These are phyloP conservation scores for Dichotomocladium elegans DNA, from an alignment of 371 early-diverging fungal species.

Conservation along the genomic window DNA sequence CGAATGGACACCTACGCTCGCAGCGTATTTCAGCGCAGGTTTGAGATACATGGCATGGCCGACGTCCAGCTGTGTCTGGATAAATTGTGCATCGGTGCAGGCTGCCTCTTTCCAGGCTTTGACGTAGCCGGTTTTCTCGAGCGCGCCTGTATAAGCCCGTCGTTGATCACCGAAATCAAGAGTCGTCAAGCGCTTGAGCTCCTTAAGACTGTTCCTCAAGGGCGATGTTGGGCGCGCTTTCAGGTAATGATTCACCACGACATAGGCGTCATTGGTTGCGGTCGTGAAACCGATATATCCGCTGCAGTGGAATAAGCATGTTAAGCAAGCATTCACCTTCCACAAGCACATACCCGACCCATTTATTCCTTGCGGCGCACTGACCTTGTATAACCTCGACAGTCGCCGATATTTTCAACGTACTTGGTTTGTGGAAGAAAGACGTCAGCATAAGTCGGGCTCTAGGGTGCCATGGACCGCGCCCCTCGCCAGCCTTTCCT, in stretches of 20 bases:
- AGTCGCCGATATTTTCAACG: slow-evolving; percentile 37
- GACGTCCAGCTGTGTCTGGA: slow-evolving; percentile 38
- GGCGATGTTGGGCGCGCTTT: slow-evolving; percentile 21
- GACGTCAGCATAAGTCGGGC: not conserved
- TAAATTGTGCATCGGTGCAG: slow-evolving; percentile 32
- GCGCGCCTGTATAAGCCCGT: slow-evolving; percentile 20
- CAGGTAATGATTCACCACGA: slow-evolving; percentile 47
- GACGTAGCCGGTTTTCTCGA: slow-evolving; percentile 17
- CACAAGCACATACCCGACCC: not conserved
- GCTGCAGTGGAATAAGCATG: slow-evolving; percentile 7
- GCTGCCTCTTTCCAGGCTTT: slow-evolving; percentile 32
- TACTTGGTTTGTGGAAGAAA: slow-evolving; percentile 16
- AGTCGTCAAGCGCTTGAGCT: slow-evolving; percentile 26
- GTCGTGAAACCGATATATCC: slow-evolving; percentile 63
- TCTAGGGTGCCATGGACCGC: not conserved
- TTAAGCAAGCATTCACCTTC: not conserved
- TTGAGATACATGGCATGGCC: slow-evolving; percentile 39
- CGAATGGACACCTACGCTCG: slow-evolving; percentile 28
- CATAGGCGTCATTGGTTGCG: slow-evolving; percentile 53
- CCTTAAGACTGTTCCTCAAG: slow-evolving; percentile 27
- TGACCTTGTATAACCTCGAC: slow-evolving; percentile 46
- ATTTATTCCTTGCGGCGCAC: too few species aligned
- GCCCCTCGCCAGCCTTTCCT: not conserved
- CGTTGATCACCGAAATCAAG: slow-evolving; percentile 28
- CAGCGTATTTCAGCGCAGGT: slow-evolving; percentile 44